Evolutionary conservation across 768 basidiomycete genomes (phyloP), one percentile per base, ranked within the genome.

Genomic region (Arthromyces matolae): DNA sequence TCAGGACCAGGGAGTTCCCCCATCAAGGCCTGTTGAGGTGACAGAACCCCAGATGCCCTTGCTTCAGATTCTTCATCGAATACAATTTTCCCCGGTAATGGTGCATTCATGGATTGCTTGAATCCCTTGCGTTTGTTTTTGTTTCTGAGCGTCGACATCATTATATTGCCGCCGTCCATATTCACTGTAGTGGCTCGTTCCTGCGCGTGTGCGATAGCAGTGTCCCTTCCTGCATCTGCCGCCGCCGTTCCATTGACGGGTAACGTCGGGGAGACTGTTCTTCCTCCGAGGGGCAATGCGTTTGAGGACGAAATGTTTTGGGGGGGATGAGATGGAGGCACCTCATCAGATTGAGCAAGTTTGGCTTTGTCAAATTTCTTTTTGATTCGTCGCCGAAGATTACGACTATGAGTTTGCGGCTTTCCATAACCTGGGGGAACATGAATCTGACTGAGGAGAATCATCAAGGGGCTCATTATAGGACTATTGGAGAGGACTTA

Each of bases 121-220:
- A 84, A 87, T 16, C 80, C 81, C 48, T 78, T 83, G 36, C 77
- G 79, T 63, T 89, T 89, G 64, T 87, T 89, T 64, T 86, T 88
- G 61, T 86, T 89, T 35, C 78, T 71, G 18, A 87, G 64, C 0
- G 78, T 78, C 33, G 77, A 69, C 78, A 81, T 77, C 63, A 70
- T 60, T 36, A 71, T 50, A 35, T 60, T 47, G 48, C 56, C 52
- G 47, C 33, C 53, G 18, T 16, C 58, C 10, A 41, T 47, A 18
- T 58, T 56, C 36, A 44, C 42, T 19, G 49, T 57, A 6, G 46
- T 18, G n/a, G n/a, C n/a, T n/a, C n/a, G n/a, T n/a, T n/a, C n/a
- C n/a, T n/a, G n/a, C n/a, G n/a, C n/a, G n/a, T n/a, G n/a, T n/a
- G n/a, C n/a, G n/a, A n/a, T n/a, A n/a, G n/a, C n/a, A n/a, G n/a